A percentile compares a stretch with the other conserved stretches of the same genome.
phyloP scores from a whole-genome alignment of 805 yeast species.

The Torulaspora quercuum region DNA sequence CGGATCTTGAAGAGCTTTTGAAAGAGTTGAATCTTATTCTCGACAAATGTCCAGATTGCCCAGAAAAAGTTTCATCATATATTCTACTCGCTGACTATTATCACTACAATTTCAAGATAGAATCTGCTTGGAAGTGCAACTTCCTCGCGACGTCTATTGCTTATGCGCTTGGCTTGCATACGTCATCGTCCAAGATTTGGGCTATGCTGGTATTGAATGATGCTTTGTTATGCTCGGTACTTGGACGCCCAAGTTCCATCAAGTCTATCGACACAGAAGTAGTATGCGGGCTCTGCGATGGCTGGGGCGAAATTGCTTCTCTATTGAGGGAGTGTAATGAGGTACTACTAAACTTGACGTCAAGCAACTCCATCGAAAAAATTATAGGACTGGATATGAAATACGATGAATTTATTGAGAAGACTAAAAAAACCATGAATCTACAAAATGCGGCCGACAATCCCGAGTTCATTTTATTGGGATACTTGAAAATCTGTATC shows the following conservation, averaged over 20 bases:
- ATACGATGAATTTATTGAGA: conserved; percentile 12
- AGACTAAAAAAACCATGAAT: conserved; percentile 5
- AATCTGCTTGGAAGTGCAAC: conserved; percentile 16
- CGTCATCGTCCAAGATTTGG: conserved; percentile 14
- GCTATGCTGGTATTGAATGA: conserved; percentile 16
- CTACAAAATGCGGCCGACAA: neutral
- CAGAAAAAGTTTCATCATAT: conserved; percentile 14
- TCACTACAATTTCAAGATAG: conserved; percentile 15
- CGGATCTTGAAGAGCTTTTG: conserved; percentile 12
- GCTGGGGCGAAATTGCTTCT: conserved; percentile 17
- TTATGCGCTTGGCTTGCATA: conserved; percentile 16
- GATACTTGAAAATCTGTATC: conserved; percentile 13
- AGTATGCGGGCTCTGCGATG: conserved; percentile 9
- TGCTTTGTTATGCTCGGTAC: conserved; percentile 13
- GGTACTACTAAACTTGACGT: conserved; percentile 9
- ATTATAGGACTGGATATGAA: conserved; percentile 13
- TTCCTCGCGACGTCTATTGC: conserved; percentile 16
- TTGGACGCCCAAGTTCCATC: conserved; percentile 18
- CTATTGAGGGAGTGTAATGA: conserved; percentile 13
- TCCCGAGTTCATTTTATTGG: conserved; percentile 4
- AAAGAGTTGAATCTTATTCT: conserved; percentile 9
- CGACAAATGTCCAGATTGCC: conserved; percentile 15
- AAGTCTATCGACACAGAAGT: conserved; percentile 8
- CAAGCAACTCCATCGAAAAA: conserved; percentile 10
- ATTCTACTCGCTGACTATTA: conserved; percentile 16